A percentile compares a stretch with the other conserved stretches of the same genome.
Conservation (phyloP, 441 rosid species). For the Macaranga tanarius region DNA sequence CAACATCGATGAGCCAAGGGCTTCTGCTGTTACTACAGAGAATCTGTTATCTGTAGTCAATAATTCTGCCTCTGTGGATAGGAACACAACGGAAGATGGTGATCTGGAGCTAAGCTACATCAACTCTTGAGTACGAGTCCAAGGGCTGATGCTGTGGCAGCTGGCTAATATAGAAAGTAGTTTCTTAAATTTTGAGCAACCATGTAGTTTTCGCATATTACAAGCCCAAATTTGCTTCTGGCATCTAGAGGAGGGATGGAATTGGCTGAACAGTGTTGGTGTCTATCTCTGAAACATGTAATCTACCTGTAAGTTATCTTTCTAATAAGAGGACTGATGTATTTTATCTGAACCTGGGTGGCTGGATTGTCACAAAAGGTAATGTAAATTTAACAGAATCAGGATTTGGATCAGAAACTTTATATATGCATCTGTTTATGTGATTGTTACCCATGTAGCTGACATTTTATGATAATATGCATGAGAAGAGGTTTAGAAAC, state of each 20-base stretch:
- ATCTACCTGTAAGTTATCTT: conserved; percentile 23
- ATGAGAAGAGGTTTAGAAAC: too few species aligned
- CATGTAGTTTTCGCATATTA: conserved; percentile 31
- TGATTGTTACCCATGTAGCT: too few species aligned
- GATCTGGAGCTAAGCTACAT: conserved; percentile 57
- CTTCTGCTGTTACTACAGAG: conserved; percentile 48
- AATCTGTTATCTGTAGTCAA: conserved; percentile 58
- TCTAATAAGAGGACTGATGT: too few species aligned
- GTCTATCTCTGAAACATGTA: neutral
- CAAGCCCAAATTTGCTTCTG: conserved; percentile 37
- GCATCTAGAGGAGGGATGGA: conserved; percentile 30
- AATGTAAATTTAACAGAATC: too few species aligned
- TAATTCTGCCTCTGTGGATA: conserved; percentile 43
- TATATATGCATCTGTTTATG: too few species aligned
- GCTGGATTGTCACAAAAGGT: too few species aligned
- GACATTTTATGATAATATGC: too few species aligned
- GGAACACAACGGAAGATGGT: conserved; percentile 34
- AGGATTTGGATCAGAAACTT: too few species aligned
- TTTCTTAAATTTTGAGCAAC: conserved; percentile 6
- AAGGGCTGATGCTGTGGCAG: conserved; percentile 67
- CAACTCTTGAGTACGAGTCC: conserved; percentile 72
- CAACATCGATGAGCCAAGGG: too few species aligned
- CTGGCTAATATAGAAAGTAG: conserved; percentile 40
- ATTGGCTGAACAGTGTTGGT: conserved; percentile 22
- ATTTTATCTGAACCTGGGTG: too few species aligned